These are phyloP conservation scores for Dalbergia cultrata DNA, from an alignment of 306 rosid species.

Conservation along the genomic window DNA sequence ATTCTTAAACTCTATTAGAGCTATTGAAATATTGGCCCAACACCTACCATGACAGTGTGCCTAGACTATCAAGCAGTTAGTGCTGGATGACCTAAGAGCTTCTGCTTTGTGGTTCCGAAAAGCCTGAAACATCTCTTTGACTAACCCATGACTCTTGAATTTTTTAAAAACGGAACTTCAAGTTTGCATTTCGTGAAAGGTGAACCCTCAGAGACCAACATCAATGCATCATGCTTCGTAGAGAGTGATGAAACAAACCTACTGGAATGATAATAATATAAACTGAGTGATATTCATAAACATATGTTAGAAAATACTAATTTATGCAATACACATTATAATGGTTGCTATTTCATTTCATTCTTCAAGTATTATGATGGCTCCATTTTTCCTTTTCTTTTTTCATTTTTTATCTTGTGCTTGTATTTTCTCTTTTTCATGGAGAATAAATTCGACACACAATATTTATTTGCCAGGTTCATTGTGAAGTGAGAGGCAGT, in stretches of 20 bases:
- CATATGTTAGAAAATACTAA: conserved; percentile 18
- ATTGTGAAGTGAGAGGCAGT: conserved; percentile 77
- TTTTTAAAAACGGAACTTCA: neutral
- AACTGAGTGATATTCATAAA: conserved; percentile 10
- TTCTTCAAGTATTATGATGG: conserved; percentile 15
- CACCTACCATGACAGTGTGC: conserved; percentile 9
- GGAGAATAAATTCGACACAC: conserved; percentile 38
- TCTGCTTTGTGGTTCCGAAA: conserved; percentile 25
- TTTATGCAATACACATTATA: neutral
- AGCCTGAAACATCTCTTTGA: conserved; percentile 19
- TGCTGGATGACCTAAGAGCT: conserved; percentile 15
- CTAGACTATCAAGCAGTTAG: conserved; percentile 16
- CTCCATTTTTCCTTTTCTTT: conserved; percentile 14
- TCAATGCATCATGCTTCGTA: conserved; percentile 3
- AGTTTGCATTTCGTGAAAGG: conserved; percentile 37
- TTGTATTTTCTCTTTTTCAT: neutral
- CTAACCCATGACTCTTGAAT: conserved; percentile 4
- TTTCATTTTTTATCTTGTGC: neutral
- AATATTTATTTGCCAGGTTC: conserved; percentile 58
- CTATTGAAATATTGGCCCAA: neutral
- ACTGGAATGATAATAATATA: neutral
- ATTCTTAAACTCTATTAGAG: neutral
- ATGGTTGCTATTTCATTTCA: conserved; percentile 26
- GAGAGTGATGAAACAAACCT: neutral
- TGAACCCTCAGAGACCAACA: conserved; percentile 15